A percentile compares a stretch with the other conserved stretches of the same genome.
Conservation (phyloP, 1,284 basidiomycete genomes). For the Ustilago shanxiensis region DNA sequence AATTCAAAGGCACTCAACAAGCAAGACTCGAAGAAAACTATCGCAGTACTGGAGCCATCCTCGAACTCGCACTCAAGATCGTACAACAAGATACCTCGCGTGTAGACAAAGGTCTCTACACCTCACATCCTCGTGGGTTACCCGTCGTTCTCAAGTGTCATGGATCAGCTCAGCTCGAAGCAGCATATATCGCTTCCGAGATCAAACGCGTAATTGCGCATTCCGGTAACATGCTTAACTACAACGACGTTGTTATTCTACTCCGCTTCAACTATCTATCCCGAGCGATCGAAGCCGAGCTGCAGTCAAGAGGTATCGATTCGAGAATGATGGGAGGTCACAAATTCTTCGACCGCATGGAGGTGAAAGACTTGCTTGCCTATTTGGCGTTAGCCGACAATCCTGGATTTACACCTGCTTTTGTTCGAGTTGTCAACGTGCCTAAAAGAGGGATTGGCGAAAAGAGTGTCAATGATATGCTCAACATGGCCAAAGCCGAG, state of each 20-base stretch:
- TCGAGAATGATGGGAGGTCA: conserved; percentile 82
- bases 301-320: conserved; percentile 84
- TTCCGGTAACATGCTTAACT: conserved; percentile 78
- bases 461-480: conserved; percentile 79
- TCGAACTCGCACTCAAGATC: conserved; percentile 81
- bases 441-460: conserved; percentile 85
- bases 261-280: conserved; percentile 84
- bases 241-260: conserved; percentile 73
- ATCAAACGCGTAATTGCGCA: conserved; percentile 82
- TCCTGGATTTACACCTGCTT: conserved; percentile 78
- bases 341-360: conserved; percentile 84
- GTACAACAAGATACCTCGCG: conserved; percentile 82
- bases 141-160: conserved; percentile 70
- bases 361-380: conserved; percentile 87
- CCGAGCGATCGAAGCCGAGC: conserved; percentile 80
- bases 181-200: conserved; percentile 77
- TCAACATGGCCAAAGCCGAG: conserved; percentile 74
- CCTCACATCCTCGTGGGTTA: conserved; percentile 78
- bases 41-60: conserved; percentile 83
- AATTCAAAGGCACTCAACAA: conserved; percentile 71
- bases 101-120: conserved; percentile 81
- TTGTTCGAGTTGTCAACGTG: conserved; percentile 81
- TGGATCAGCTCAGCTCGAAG: conserved; percentile 53
- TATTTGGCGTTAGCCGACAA: conserved; percentile 82
- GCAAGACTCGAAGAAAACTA: conserved; percentile 89